Conservation (phyloP, 352 stramenopile genomes). For the Pythium oligandrum region DNA sequence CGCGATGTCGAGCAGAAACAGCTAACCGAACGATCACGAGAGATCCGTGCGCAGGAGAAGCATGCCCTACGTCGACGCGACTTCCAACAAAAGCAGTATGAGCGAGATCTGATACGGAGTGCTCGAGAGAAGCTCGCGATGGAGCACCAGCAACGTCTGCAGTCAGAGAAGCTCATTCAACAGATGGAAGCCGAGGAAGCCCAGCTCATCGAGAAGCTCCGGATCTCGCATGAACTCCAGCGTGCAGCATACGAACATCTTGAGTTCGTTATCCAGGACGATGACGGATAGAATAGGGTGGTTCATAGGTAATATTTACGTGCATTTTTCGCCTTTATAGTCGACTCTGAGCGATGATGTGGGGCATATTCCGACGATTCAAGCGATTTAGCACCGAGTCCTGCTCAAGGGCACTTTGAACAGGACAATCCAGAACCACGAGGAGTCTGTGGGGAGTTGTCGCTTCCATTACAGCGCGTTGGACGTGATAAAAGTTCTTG, state of each 20-base stretch:
- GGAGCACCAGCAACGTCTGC: constrained; percentile 48
- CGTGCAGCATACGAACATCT: constrained; percentile 59
- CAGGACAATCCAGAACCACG: too few relatives aligned
- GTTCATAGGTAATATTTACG: too few relatives aligned
- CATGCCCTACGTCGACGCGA: constrained; percentile 36
- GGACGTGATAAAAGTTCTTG: too few relatives aligned
- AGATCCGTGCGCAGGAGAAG: constrained; percentile 51
- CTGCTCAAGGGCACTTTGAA: too few relatives aligned
- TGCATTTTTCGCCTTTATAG: too few relatives aligned
- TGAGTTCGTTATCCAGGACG: constrained; percentile 56
- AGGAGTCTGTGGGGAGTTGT: too few relatives aligned
- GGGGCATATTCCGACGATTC: too few relatives aligned
- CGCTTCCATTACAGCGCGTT: too few relatives aligned
- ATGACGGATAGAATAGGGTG: not conserved
- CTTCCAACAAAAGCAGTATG: constrained; percentile 37
- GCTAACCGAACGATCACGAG: constrained; percentile 36
- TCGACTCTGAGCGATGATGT: too few relatives aligned
- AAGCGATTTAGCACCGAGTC: too few relatives aligned
- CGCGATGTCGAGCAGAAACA: constrained; percentile 31
- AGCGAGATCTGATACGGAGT: constrained; percentile 44
- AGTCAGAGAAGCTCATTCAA: constrained; percentile 53
- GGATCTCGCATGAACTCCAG: constrained; percentile 61
- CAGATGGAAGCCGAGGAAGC: constrained; percentile 62
- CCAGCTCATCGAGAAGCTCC: constrained; percentile 54
- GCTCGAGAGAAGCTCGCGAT: constrained; percentile 38